These are phyloP conservation scores for Phytopythium aichiense DNA, from an alignment of 352 stramenopile genomes.

Conservation along the genomic window DNA sequence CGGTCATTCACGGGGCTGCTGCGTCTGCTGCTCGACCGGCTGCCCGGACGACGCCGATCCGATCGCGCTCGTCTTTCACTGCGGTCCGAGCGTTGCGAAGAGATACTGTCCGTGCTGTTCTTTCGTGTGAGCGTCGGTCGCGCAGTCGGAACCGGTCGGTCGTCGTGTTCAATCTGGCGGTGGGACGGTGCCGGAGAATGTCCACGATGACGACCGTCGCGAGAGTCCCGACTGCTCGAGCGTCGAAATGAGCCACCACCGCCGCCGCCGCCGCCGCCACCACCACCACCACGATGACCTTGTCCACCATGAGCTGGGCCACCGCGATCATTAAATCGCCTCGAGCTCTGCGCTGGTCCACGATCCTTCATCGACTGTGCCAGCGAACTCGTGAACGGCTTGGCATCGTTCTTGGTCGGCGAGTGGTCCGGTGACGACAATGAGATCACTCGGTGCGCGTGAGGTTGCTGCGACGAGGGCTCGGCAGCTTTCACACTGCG, in stretches of 20 bases:
- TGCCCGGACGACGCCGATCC: constrained; percentile 17
- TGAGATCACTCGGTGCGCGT: constrained; percentile 24
- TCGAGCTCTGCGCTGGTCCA: constrained; percentile 5
- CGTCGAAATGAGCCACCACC: neutral
- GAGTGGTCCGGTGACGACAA: constrained; percentile 22
- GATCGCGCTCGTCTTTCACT: constrained; percentile 28
- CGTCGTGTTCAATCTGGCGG: constrained; percentile 20
- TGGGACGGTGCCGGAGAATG: constrained; percentile 8
- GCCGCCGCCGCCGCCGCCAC: no score
- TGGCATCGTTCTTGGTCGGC: constrained; percentile 14
- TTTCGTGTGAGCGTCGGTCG: constrained; percentile 32
- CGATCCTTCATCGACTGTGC: constrained; percentile 20
- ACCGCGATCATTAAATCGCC: constrained; percentile 7
- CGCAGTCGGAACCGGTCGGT: constrained; percentile 15
- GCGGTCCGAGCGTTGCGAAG: constrained; percentile 40
- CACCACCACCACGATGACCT: neutral
- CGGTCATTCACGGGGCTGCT: constrained; percentile 8
- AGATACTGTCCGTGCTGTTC: constrained; percentile 54
- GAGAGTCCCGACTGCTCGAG: constrained; percentile 9
- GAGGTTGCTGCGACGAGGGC: neutral
- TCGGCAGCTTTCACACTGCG: neutral
- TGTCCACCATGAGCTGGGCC: constrained; percentile 1
- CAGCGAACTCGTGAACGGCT: constrained; percentile 37
- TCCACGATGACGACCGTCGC: constrained; percentile 6
- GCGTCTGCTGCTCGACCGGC: constrained; percentile 4